Percentiles rank a stretch among this genome's conserved stretches.
These are phyloP conservation scores for Teratosphaeria pseudoeucalypti DNA, from an alignment of 2,329 filamentous ascomycete genomes.

Conservation along the genomic window DNA sequence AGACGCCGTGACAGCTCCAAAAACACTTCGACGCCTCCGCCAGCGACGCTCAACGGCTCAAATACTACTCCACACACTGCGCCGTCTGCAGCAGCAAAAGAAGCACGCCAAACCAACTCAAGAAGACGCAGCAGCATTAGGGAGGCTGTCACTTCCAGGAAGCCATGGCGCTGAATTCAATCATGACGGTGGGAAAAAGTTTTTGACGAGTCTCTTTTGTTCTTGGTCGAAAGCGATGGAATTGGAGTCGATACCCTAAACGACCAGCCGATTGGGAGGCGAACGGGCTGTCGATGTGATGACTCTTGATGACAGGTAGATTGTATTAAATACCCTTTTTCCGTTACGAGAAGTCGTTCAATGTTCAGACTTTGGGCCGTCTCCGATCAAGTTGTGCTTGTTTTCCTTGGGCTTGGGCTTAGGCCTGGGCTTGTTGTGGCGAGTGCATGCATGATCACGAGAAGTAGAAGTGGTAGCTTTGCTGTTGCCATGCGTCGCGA, in stretches of 20 bases:
- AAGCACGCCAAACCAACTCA: not conserved
- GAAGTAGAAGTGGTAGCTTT: no score
- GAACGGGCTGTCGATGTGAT: not conserved
- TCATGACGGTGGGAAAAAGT: not conserved
- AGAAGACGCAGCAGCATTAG: constrained; percentile 9
- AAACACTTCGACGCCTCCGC: not conserved
- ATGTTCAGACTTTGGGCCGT: not conserved
- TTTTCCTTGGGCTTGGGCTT: no score
- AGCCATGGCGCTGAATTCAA: constrained; percentile 6
- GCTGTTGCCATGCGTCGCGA: no score
- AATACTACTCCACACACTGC: not conserved
- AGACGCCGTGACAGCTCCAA: constrained; percentile 5
- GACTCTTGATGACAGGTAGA: not conserved
- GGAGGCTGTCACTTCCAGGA: constrained; percentile 6
- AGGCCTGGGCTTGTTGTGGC: no score
- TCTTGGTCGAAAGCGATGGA: not conserved
- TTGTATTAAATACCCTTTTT: not conserved
- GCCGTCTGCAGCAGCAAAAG: not conserved
- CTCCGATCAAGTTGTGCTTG: no score
- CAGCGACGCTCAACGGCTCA: not conserved
- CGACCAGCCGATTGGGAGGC: not conserved
- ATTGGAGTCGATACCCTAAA: not conserved
- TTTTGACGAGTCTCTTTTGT: not conserved
- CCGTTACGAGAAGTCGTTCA: not conserved
- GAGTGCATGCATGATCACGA: no score